Evolutionary conservation across 2,329 filamentous ascomycete species (phyloP), one percentile per base, ranked within the genome.

Genomic region (Pseudocercospora fijiensis): DNA sequence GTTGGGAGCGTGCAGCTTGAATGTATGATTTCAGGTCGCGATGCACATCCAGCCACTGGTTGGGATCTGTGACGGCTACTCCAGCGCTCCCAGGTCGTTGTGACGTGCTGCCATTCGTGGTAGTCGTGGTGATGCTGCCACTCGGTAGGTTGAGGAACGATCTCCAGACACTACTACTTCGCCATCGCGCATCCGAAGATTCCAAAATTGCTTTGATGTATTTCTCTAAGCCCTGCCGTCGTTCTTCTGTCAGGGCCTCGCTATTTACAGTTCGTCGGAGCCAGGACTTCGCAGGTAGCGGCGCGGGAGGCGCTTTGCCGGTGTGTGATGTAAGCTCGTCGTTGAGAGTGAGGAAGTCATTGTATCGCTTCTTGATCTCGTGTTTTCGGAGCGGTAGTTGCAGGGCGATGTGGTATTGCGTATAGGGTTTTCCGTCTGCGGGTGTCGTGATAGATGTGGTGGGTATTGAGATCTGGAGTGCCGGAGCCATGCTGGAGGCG

Each of bases 311-410:
- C 20, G 89, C 76, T 22, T 80, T 74, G 70, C 87, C 86, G 62
- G 88, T 84, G 57, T 86, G 80, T 45, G 83, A 79, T 20, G 82
- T 81, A 8, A 96, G 83, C 3, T 84, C 78, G 28, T 80, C 76
- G 78, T 95, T 86, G 16, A 96, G 86, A 53, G 82, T 76, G 61
- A 81, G 80, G 74, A 95, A 95, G 75, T 95, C 91, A 59, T 88
- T 91, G 81, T 94, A 96, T 71, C 91, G 89, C 78, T 93, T 94
- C 72, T 88, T 86, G 4, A 92, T 82, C 68, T 90, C 88, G 71
- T 89, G 90, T 4, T 89, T 90, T 55, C 89, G 87, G 13, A 94
- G 84, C 0, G 91, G 90, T 1, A 92, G 86, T 57, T 90, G 87
- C 64, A 95, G 82, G 22, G 86, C 88, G 76, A 93, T 88, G 76